A percentile compares a stretch with the other conserved stretches of the same genome.
phyloP scores from a whole-genome alignment of 345 rosid genomes.

The Trapa bicornis region DNA sequence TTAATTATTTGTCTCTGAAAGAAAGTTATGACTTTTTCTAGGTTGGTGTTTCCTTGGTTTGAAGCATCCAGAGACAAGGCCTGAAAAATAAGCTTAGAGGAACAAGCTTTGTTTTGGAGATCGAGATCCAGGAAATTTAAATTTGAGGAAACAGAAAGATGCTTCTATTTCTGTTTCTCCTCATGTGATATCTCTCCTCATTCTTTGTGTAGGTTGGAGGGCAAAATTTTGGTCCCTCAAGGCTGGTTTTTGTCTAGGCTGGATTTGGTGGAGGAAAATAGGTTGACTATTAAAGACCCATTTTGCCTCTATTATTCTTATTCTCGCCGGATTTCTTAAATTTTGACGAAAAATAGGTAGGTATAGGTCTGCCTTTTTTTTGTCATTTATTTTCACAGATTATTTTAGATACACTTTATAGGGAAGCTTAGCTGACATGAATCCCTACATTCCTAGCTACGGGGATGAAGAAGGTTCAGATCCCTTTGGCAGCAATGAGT shows the following conservation, averaged over 20 bases:
- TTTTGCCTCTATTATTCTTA: slow-evolving; percentile 8
- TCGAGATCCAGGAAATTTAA: slow-evolving; percentile 38
- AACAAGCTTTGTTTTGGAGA: slow-evolving; percentile 48
- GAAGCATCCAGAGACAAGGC: neutral
- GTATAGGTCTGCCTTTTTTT: no score
- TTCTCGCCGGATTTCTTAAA: slow-evolving; percentile 25
- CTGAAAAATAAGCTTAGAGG: slow-evolving; percentile 38
- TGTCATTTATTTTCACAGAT: neutral
- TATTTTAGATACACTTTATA: no score
- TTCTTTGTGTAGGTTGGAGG: slow-evolving; percentile 23
- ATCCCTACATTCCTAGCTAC: slow-evolving; percentile 34
- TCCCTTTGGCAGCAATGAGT: slow-evolving; percentile 40
- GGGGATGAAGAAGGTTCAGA: slow-evolving; percentile 16
- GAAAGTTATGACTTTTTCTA: slow-evolving; percentile 22
- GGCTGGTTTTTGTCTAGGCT: slow-evolving; percentile 14
- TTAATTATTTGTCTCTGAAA: slow-evolving; percentile 56
- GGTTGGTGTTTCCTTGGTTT: slow-evolving; percentile 21
- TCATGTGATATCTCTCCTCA: neutral
- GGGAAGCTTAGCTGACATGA: slow-evolving; percentile 33
- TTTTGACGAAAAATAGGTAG: slow-evolving; percentile 34
- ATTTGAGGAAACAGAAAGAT: neutral
- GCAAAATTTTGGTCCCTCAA: slow-evolving; percentile 61
- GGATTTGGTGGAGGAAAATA: slow-evolving; percentile 15
- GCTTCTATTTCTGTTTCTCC: neutral
- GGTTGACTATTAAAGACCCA: slow-evolving; percentile 77